These are phyloP conservation scores for Rusavskia elegans DNA, from an alignment of 495 filamentous ascomycete species.

Conservation along the genomic window DNA sequence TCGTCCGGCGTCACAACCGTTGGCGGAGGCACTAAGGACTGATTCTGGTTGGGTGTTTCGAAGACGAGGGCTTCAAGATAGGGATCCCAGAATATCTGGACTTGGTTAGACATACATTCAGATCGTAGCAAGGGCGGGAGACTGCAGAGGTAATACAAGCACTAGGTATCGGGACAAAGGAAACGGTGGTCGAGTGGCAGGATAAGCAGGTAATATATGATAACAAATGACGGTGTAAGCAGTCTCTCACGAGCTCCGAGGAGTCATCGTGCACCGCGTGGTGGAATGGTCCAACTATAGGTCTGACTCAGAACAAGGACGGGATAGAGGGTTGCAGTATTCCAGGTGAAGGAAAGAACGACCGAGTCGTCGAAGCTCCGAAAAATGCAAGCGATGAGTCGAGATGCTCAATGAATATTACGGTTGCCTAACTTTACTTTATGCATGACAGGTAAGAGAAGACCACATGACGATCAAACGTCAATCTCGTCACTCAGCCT, in stretches of 20 bases:
- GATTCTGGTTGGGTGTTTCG: neutral
- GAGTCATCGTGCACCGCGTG: no score
- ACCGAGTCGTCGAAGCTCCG: neutral
- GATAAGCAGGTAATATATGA: no score
- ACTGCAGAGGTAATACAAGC: no score
- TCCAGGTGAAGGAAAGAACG: neutral
- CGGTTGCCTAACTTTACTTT: neutral
- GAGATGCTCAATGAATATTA: neutral
- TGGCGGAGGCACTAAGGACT: neutral
- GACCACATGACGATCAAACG: no score
- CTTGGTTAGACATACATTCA: neutral
- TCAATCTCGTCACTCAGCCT: no score
- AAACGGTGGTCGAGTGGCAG: no score
- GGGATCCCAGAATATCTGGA: neutral
- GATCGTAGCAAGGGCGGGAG: neutral
- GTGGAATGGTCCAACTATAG: no score
- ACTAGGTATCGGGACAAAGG: no score
- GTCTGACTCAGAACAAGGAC: neutral
- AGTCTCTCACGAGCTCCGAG: no score
- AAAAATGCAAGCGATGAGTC: neutral
- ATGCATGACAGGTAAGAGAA: no score
- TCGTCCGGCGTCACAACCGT: neutral
- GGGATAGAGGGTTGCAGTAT: neutral
- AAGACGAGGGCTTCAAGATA: neutral
- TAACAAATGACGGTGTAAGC: no score